Evolutionary conservation across 164 flowering plant genomes (phyloP).

Genomic region (Taxillus chinensis): DNA sequence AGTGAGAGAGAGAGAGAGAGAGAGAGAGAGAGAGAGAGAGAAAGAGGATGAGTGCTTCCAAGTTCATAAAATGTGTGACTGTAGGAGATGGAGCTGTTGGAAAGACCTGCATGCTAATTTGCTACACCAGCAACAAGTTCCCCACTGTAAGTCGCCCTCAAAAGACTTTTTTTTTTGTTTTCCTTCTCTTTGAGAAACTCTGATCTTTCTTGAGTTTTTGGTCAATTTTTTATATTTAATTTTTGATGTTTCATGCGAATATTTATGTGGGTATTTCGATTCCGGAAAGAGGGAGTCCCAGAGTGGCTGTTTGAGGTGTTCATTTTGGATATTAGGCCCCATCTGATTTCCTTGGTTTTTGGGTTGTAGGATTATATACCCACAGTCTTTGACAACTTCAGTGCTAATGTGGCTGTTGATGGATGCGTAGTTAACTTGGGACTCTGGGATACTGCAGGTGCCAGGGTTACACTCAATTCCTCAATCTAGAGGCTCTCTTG

Average conservation of each 20-base stretch:
- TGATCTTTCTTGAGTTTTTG: not conserved
- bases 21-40: not conserved
- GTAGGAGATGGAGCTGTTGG: conserved; percentile 99
- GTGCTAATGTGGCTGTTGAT: conserved; percentile 96
- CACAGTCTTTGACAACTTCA: conserved; percentile 93
- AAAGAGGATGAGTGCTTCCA: conserved; percentile 70
- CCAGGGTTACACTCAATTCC: not conserved
- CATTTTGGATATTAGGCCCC: too few species aligned
- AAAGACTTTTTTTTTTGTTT: not conserved
- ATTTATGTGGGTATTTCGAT: not conserved
- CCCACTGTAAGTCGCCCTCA: conserved; percentile 55
- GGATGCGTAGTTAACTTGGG: conserved; percentile 95
- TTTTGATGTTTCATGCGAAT: too few species aligned
- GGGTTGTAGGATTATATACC: conserved; percentile 79
- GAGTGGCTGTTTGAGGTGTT: too few species aligned
- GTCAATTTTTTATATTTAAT: too few species aligned
- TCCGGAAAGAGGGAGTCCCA: too few species aligned
- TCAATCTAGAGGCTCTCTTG: not conserved
- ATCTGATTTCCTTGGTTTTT: not conserved
- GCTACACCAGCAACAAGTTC: conserved; percentile 95
- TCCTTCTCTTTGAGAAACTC: not conserved
- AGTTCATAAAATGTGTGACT: conserved; percentile 96
- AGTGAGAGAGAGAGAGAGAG: not conserved
- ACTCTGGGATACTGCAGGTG: conserved; percentile 98
- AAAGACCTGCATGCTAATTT: conserved; percentile 94